These are phyloP conservation scores for Dictyostelium capitatum DNA, from an alignment of 78 protist genomes.

Conservation along the genomic window DNA sequence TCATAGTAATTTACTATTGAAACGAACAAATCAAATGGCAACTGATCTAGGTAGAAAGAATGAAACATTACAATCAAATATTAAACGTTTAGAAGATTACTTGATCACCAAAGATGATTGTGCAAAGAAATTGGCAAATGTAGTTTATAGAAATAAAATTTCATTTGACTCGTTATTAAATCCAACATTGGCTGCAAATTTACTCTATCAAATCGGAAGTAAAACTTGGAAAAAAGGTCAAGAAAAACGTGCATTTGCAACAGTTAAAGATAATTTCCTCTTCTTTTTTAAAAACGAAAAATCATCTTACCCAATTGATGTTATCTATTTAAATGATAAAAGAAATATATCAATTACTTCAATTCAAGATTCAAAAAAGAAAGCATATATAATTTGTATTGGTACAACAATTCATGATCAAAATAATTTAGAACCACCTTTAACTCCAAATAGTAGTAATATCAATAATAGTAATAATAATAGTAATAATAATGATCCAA, in stretches of 20 bases:
- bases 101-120: conserved; percentile 71
- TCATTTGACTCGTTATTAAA: conserved; percentile 57
- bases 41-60: conserved; percentile 52
- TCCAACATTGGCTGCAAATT: conserved; percentile 65
- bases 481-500: conserved; percentile 3
- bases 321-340: conserved; percentile 62
- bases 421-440: conserved; percentile 16
- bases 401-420: conserved; percentile 47
- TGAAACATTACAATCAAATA: conserved; percentile 34
- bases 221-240: conserved; percentile 79
- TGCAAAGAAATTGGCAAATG: conserved; percentile 72
- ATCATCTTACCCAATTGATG: conserved; percentile 54
- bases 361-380: conserved; percentile 42
- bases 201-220: conserved; percentile 46
- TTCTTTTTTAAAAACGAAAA: conserved; percentile 75
- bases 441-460: not conserved
- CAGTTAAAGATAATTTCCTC: conserved; percentile 59
- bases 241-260: conserved; percentile 59
- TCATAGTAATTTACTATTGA: conserved; percentile 48
- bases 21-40: conserved; percentile 80
- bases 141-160: conserved; percentile 49
- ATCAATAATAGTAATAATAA: not conserved
- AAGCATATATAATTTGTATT: conserved; percentile 48
- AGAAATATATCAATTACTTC: conserved; percentile 27
- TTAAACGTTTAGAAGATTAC: conserved; percentile 66